A percentile compares a stretch with the other conserved stretches of the same genome.
phyloP scores from a whole-genome alignment of 305 asterid genomes.

The Plantago coronopus region DNA sequence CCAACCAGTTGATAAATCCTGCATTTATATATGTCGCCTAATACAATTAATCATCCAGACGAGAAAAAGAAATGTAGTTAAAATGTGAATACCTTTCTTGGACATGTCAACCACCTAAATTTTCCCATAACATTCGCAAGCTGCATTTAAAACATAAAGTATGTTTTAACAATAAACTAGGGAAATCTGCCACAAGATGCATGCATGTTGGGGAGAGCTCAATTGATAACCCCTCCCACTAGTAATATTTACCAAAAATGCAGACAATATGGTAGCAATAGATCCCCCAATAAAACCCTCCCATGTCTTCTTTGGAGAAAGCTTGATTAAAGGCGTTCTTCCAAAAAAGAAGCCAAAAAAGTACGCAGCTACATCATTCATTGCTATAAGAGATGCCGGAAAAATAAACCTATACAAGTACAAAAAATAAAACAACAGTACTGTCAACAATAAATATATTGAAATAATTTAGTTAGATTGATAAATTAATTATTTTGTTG shows the following conservation, averaged over 20 bases:
- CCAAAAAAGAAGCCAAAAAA: constrained; percentile 88
- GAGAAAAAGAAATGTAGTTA: not conserved
- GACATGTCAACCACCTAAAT: constrained; percentile 81
- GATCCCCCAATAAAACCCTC: constrained; percentile 98
- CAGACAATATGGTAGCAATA: constrained; percentile 64
- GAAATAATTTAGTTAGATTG: not conserved
- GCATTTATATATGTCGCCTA: constrained; percentile 32
- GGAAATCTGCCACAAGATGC: not conserved
- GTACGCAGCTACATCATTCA: constrained; percentile 84
- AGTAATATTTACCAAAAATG: constrained; percentile 59
- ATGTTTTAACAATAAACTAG: not conserved
- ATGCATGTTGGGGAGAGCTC: too few species aligned
- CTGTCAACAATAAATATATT: not conserved
- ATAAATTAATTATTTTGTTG: constrained; percentile 1
- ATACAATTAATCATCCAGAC: constrained; percentile 5
- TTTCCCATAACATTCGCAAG: constrained; percentile 65
- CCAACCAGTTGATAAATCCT: constrained; percentile 91
- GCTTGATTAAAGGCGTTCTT: constrained; percentile 80
- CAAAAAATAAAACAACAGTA: not conserved
- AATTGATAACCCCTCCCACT: not conserved
- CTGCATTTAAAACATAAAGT: constrained; percentile 36
- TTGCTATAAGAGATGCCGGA: constrained; percentile 83
- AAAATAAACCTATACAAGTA: constrained; percentile 71
- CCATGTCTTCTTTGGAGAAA: constrained; percentile 94
- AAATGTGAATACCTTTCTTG: constrained; percentile 58